These are phyloP conservation scores for Botrytis elliptica DNA, from an alignment of 2,329 filamentous ascomycete species.

Conservation along the genomic window DNA sequence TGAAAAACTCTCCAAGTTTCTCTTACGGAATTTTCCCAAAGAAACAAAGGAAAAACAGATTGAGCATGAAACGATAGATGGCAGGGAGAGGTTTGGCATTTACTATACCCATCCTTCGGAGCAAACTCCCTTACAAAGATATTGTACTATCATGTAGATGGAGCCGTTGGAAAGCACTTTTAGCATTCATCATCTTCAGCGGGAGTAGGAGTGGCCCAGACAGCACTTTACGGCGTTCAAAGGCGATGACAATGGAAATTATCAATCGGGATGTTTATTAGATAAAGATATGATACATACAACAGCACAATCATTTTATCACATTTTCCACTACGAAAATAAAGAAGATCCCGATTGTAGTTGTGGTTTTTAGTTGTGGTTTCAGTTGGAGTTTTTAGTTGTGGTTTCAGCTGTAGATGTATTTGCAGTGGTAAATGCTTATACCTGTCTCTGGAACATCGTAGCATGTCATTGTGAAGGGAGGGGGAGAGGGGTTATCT, in stretches of 20 bases:
- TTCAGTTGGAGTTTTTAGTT: not conserved
- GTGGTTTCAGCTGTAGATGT: too few species aligned
- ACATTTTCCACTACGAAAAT: not conserved
- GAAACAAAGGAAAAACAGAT: constrained; percentile 66
- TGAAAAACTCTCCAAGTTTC: constrained; percentile 61
- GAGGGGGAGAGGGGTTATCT: not conserved
- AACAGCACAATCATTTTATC: not conserved
- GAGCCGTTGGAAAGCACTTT: not conserved
- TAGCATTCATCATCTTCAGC: constrained; percentile 1
- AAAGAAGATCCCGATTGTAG: not conserved
- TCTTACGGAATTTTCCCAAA: constrained; percentile 73
- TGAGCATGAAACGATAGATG: constrained; percentile 74
- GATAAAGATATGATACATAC: not conserved
- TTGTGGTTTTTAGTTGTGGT: not conserved
- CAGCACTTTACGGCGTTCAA: not conserved
- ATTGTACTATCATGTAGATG: constrained; percentile 59
- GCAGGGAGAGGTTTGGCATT: constrained; percentile 69
- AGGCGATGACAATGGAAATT: not conserved
- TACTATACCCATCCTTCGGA: constrained; percentile 49
- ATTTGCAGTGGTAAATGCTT: not conserved
- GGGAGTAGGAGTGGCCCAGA: not conserved
- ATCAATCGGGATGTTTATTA: not conserved
- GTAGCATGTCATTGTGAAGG: not conserved
- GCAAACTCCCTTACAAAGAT: constrained; percentile 43
- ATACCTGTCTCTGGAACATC: not conserved